A percentile compares a stretch with the other conserved stretches of the same genome.
Evolutionary conservation across 2,329 filamentous ascomycete species (phyloP).

Genomic region (Thelonectria discophora): DNA sequence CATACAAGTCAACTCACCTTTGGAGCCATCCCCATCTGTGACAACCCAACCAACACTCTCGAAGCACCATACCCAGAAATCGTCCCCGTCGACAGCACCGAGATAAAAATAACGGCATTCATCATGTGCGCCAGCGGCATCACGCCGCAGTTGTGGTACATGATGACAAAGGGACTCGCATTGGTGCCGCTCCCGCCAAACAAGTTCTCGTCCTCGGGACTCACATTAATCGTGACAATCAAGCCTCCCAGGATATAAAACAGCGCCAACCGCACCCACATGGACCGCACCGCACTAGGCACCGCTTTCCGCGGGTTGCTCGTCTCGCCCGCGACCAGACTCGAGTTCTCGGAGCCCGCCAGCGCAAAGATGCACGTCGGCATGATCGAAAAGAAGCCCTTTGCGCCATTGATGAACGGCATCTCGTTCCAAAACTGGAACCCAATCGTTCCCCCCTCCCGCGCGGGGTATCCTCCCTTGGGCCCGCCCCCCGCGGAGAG

Average conservation of each 20-base stretch:
- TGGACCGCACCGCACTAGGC: slow-evolving; percentile 54
- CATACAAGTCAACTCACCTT: slow-evolving; percentile 27
- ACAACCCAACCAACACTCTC: slow-evolving; percentile 54
- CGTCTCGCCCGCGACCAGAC: slow-evolving; percentile 55
- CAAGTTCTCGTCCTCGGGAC: slow-evolving; percentile 50
- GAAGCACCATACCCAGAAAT: slow-evolving; percentile 55
- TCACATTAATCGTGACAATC: slow-evolving; percentile 55
- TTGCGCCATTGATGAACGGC: slow-evolving; percentile 56
- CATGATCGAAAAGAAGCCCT: slow-evolving; percentile 64
- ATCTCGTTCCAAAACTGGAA: slow-evolving; percentile 56
- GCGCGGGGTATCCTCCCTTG: slow-evolving; percentile 18
- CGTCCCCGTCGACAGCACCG: slow-evolving; percentile 55
- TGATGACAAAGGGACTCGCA: slow-evolving; percentile 57
- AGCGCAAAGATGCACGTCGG: slow-evolving; percentile 60
- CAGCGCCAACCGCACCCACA: slow-evolving; percentile 55
- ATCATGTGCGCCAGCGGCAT: slow-evolving; percentile 55
- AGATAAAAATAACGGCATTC: slow-evolving; percentile 59
- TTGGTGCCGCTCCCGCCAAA: slow-evolving; percentile 54
- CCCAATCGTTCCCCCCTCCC: slow-evolving; percentile 49
- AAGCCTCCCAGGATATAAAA: slow-evolving; percentile 57
- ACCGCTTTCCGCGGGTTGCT: slow-evolving; percentile 53
- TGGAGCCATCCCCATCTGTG: slow-evolving; percentile 54
- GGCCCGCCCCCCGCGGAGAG: slow-evolving; percentile 54
- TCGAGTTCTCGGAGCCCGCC: slow-evolving; percentile 54
- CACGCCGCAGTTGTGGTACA: slow-evolving; percentile 52